Percentiles rank a stretch among this genome's conserved stretches.
Conservation (phyloP, 1,284 basidiomycete genomes). For the Cerrena zonata region DNA sequence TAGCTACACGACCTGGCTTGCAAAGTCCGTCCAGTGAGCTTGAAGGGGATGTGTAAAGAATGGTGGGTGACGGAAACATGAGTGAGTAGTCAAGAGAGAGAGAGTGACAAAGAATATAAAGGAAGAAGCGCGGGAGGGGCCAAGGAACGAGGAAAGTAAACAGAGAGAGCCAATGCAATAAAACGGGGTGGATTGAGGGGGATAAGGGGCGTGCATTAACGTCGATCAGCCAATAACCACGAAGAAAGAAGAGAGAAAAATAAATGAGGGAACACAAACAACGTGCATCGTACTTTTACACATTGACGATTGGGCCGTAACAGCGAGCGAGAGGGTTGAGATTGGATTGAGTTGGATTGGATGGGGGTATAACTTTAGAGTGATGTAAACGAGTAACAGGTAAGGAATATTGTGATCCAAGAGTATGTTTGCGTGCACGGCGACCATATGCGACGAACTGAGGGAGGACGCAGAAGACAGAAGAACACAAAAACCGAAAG, state of each 20-base stretch:
- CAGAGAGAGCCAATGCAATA: too few species aligned
- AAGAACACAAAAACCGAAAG: not conserved
- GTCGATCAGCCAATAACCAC: not conserved
- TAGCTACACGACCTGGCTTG: not conserved
- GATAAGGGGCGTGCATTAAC: not conserved
- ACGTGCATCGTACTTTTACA: conserved; percentile 6
- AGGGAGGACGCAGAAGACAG: conserved; percentile 1
- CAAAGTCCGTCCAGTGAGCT: conserved; percentile 5
- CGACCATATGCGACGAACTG: conserved; percentile 1
- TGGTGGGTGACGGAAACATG: too few species aligned
- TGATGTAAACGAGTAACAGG: conserved; percentile 3
- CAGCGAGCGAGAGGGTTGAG: not conserved
- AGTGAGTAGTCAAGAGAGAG: not conserved
- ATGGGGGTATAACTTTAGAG: conserved; percentile 1
- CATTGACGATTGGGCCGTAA: conserved; percentile 2
- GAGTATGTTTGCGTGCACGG: not conserved
- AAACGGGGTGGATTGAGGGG: too few species aligned
- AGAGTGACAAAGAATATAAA: not conserved
- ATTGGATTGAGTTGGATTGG: not conserved
- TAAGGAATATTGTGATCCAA: conserved; percentile 7
- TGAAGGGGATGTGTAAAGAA: not conserved
- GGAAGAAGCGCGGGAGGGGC: not conserved
- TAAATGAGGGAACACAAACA: conserved; percentile 1
- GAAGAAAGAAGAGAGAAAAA: not conserved
- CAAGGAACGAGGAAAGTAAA: not conserved